These are phyloP conservation scores for Asterella californica DNA, from an alignment of 225 moss, liverwort and hornwort genomes.

Conservation along the genomic window DNA sequence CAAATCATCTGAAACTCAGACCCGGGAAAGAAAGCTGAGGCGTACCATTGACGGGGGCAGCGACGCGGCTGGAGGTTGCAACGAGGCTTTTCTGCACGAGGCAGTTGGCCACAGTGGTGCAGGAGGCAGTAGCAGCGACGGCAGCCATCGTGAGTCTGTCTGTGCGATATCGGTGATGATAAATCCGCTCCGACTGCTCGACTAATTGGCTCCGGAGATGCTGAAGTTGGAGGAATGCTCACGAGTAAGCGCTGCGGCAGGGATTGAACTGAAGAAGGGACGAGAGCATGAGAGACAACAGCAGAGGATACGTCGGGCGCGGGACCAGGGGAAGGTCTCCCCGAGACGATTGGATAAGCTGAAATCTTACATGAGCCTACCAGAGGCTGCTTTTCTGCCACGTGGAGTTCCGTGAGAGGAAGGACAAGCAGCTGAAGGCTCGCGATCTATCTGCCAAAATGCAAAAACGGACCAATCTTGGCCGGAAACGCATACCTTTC, in stretches of 20 bases:
- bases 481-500: background rate
- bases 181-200: background rate
- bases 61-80: slow-evolving; percentile 34
- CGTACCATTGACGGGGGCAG: slow-evolving; percentile 24
- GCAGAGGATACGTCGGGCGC: background rate
- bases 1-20: too few relatives aligned
- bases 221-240: background rate
- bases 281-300: background rate
- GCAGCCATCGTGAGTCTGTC: slow-evolving; percentile 45
- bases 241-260: background rate
- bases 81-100: slow-evolving; percentile 39
- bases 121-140: slow-evolving; percentile 36
- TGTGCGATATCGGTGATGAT: background rate
- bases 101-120: slow-evolving; percentile 41
- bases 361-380: background rate
- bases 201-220: background rate
- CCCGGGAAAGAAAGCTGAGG: background rate
- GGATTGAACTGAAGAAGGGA: background rate
- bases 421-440: background rate
- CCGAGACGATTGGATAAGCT: slow-evolving; percentile 7
- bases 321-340: background rate
- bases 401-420: background rate
- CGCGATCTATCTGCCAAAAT: background rate
- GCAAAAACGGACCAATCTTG: background rate
- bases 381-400: background rate